phyloP scores from a whole-genome alignment of 2,329 filamentous ascomycete species.

The Huntiella omanensis region DNA sequence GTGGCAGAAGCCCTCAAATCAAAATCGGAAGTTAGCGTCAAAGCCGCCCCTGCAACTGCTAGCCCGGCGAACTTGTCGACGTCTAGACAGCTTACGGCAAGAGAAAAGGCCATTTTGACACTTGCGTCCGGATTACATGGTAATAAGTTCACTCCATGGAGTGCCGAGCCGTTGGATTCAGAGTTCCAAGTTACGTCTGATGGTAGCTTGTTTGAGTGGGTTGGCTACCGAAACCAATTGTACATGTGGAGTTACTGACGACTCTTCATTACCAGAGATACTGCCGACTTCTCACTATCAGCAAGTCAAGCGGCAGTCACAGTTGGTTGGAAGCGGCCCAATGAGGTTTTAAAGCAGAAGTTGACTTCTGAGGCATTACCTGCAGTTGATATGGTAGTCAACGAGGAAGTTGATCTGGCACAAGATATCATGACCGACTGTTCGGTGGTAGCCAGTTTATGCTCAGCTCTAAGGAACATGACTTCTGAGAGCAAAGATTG shows the following conservation, averaged over 20 bases:
- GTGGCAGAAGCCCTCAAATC: conserved; percentile 59
- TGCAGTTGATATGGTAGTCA: conserved; percentile 43
- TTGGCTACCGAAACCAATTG: conserved; percentile 15
- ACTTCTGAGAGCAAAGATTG: conserved; percentile 44
- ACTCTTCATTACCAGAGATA: not conserved
- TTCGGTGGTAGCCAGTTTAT: conserved; percentile 89
- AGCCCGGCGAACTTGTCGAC: not conserved
- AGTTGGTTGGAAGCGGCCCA: conserved; percentile 62
- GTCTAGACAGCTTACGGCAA: conserved; percentile 41
- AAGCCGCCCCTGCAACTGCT: not conserved
- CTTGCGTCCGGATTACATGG: conserved; percentile 67
- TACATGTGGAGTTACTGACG: not conserved
- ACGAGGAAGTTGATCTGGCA: conserved; percentile 56
- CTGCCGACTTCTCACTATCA: conserved; percentile 38
- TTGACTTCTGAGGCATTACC: conserved; percentile 8
- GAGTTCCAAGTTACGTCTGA: conserved; percentile 38
- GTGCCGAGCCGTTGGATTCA: conserved; percentile 34
- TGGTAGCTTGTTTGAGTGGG: conserved; percentile 44
- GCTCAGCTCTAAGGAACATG: conserved; percentile 54
- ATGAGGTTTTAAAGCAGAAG: conserved; percentile 23
- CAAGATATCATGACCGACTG: conserved; percentile 94
- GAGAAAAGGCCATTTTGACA: conserved; percentile 59
- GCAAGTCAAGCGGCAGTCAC: conserved; percentile 57
- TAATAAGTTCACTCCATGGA: conserved; percentile 73
- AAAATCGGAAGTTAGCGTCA: not conserved